Evolutionary conservation across 352 stramenopile genomes (phyloP).

Genomic region (Globisporangium takayamanum): DNA sequence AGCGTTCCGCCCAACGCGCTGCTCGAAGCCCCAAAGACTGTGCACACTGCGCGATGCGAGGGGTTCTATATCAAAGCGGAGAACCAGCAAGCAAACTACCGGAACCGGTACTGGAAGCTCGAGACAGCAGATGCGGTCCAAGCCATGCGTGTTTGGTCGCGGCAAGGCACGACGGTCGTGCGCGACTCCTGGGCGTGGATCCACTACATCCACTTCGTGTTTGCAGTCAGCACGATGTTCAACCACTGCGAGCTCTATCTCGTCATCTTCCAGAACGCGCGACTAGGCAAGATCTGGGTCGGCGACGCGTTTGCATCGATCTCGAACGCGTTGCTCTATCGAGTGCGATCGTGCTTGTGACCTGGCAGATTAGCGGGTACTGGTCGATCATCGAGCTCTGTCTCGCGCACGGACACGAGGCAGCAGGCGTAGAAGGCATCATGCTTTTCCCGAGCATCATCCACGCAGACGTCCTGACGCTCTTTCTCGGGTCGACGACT

Average conservation of each 20-base stretch:
- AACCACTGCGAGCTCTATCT: slow-evolving; percentile 29
- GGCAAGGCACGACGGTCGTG: slow-evolving; percentile 19
- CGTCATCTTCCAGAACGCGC: slow-evolving; percentile 26
- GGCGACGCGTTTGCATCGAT: slow-evolving; percentile 42
- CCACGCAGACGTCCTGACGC: too few species aligned
- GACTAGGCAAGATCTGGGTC: slow-evolving; percentile 31
- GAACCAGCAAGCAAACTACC: slow-evolving; percentile 31
- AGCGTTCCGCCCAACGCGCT: too few species aligned
- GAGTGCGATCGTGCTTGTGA: slow-evolving; percentile 27
- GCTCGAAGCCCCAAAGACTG: too few species aligned
- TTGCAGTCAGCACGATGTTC: slow-evolving; percentile 33
- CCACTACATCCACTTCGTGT: slow-evolving; percentile 36
- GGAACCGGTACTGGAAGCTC: slow-evolving; percentile 17
- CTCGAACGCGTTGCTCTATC: slow-evolving; percentile 26
- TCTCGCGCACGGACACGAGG: neutral
- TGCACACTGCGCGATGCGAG: too few species aligned
- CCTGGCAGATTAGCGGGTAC: slow-evolving; percentile 34
- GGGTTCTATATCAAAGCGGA: slow-evolving; percentile 19
- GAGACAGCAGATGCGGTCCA: too few species aligned
- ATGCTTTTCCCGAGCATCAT: too few species aligned
- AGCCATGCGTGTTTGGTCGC: slow-evolving; percentile 8
- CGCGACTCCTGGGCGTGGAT: slow-evolving; percentile 46
- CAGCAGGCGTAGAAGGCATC: too few species aligned
- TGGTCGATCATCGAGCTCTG: slow-evolving; percentile 38
- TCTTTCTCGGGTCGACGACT: too few species aligned